Evolutionary conservation across 352 stramenopile species (phyloP).

Genomic region (Globisporangium acanthophoron): DNA sequence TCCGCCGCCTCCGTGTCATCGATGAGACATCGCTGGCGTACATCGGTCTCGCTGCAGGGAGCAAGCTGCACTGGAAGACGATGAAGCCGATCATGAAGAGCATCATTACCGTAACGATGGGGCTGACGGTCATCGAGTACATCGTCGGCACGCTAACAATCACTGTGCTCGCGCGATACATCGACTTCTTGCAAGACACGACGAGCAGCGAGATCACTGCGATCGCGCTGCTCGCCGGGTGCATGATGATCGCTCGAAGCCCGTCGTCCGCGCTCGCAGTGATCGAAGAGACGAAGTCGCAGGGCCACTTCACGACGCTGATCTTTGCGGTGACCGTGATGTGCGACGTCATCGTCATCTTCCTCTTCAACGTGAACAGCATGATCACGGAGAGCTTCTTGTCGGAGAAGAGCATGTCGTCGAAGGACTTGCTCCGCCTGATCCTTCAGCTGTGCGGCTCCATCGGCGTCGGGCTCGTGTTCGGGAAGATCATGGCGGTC

Average conservation of each 20-base stretch:
- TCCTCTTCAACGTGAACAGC: slow-evolving; percentile 69
- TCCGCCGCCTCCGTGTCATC: slow-evolving; percentile 46
- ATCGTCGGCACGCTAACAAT: slow-evolving; percentile 61
- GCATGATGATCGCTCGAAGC: slow-evolving; percentile 69
- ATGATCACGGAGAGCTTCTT: slow-evolving; percentile 64
- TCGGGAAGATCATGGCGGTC: slow-evolving; percentile 49
- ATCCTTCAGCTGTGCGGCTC: slow-evolving; percentile 45
- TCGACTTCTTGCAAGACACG: slow-evolving; percentile 60
- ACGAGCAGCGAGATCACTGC: slow-evolving; percentile 51
- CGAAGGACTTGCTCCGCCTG: slow-evolving; percentile 17
- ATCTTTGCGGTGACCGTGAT: slow-evolving; percentile 67
- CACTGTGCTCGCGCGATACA: slow-evolving; percentile 45
- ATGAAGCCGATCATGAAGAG: slow-evolving; percentile 62
- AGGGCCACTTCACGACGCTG: slow-evolving; percentile 63
- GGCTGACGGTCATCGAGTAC: slow-evolving; percentile 53
- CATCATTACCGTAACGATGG: slow-evolving; percentile 45
- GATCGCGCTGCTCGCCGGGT: slow-evolving; percentile 55
- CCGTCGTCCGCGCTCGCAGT: slow-evolving; percentile 61
- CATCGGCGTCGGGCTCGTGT: slow-evolving; percentile 36
- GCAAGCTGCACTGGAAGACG: slow-evolving; percentile 55
- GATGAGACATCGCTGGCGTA: slow-evolving; percentile 65
- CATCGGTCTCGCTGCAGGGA: slow-evolving; percentile 55
- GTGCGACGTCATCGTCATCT: slow-evolving; percentile 65
- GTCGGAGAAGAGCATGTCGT: slow-evolving; percentile 44
- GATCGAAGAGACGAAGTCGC: slow-evolving; percentile 60